phyloP scores from a whole-genome alignment of 2,329 filamentous ascomycete species.

The Fusarium nanum region DNA sequence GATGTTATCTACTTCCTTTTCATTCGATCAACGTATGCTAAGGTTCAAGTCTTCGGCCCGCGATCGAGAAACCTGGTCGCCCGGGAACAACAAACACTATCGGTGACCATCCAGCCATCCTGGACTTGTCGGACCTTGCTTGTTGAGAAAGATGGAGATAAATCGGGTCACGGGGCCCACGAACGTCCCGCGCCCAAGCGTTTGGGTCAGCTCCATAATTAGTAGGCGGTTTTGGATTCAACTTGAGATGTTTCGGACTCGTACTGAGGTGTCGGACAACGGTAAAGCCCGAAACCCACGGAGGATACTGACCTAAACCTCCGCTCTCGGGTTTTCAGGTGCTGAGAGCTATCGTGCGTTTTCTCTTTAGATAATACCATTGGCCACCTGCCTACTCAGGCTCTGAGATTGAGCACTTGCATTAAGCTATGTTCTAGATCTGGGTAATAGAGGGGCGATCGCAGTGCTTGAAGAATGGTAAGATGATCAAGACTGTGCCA shows the following conservation, averaged over 20 bases:
- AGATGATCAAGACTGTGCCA: slow-evolving; percentile 32
- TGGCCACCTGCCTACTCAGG: slow-evolving; percentile 3
- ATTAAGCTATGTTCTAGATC: slow-evolving; percentile 23
- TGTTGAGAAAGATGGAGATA: slow-evolving; percentile 24
- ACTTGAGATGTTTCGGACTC: slow-evolving; percentile 14
- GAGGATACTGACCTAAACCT: neutral
- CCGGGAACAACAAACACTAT: slow-evolving; percentile 17
- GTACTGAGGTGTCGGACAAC: slow-evolving; percentile 21
- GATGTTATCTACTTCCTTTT: slow-evolving; percentile 20
- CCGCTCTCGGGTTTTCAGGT: neutral
- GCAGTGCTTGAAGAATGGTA: slow-evolving; percentile 9
- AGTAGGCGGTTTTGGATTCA: slow-evolving; percentile 1
- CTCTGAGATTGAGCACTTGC: neutral
- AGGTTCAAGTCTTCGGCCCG: slow-evolving; percentile 31
- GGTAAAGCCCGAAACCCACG: slow-evolving; percentile 8
- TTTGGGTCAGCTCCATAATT: slow-evolving; percentile 29
- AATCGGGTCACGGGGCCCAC: slow-evolving; percentile 27
- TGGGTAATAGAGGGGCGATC: slow-evolving; percentile 27
- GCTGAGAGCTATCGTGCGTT: neutral
- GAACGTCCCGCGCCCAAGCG: slow-evolving; percentile 29
- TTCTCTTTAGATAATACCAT: slow-evolving; percentile 4
- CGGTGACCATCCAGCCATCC: slow-evolving; percentile 13
- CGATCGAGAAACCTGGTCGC: slow-evolving; percentile 12
- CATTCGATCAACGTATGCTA: slow-evolving; percentile 30
- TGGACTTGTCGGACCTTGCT: slow-evolving; percentile 11